A percentile compares a stretch with the other conserved stretches of the same genome.
These are phyloP conservation scores for Kwoniella europaea DNA, from an alignment of 768 basidiomycete genomes.

Conservation along the genomic window DNA sequence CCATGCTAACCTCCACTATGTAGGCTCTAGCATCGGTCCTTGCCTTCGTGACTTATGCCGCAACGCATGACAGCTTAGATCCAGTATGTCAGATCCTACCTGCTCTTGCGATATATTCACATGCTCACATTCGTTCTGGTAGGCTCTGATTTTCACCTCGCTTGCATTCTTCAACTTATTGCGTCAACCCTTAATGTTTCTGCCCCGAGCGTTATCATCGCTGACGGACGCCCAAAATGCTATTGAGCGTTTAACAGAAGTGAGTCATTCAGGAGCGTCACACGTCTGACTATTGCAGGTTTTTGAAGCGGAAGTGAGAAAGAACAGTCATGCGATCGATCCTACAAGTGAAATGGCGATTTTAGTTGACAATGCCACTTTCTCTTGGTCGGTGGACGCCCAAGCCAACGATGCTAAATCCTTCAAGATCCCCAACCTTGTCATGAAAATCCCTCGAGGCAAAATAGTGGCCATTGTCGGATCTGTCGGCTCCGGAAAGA, in stretches of 20 bases:
- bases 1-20: slow-evolving; percentile 59
- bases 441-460: slow-evolving; percentile 66
- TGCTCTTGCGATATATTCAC: no score
- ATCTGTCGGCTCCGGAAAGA: slow-evolving; percentile 71
- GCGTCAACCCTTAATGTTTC: slow-evolving; percentile 65
- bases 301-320: slow-evolving; percentile 66
- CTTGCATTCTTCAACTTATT: slow-evolving; percentile 69
- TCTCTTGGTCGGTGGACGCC: slow-evolving; percentile 66
- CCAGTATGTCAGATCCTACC: slow-evolving; percentile 52
- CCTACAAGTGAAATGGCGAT: slow-evolving; percentile 63
- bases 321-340: slow-evolving; percentile 62
- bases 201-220: slow-evolving; percentile 62
- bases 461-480: slow-evolving; percentile 70
- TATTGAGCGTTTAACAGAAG: slow-evolving; percentile 62
- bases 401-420: slow-evolving; percentile 34
- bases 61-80: slow-evolving; percentile 65
- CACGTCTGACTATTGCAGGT: slow-evolving; percentile 45
- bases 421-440: slow-evolving; percentile 65
- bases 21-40: slow-evolving; percentile 71
- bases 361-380: slow-evolving; percentile 64
- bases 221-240: slow-evolving; percentile 72
- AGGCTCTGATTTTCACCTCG: slow-evolving; percentile 71
- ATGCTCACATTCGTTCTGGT: no score
- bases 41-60: slow-evolving; percentile 70
- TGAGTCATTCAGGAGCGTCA: slow-evolving; percentile 11